These are phyloP conservation scores for Suillus fuscotomentosus DNA, from an alignment of 768 basidiomycete genomes.

Conservation along the genomic window DNA sequence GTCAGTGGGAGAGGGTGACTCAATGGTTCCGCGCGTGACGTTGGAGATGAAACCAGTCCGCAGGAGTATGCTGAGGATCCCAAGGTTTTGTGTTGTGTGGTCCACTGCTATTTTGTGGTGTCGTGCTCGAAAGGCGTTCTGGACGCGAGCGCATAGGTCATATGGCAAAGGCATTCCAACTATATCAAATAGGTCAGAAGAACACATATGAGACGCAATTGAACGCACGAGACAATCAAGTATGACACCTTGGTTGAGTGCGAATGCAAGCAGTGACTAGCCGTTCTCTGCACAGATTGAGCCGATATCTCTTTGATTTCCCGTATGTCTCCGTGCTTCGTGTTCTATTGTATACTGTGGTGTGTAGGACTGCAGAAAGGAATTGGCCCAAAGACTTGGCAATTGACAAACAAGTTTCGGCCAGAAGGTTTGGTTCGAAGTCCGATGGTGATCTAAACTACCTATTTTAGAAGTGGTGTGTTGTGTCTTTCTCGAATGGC, in stretches of 20 bases:
- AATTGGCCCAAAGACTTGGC: too few relatives aligned
- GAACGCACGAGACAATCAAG: not conserved
- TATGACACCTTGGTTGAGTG: not conserved
- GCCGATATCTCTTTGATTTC: too few relatives aligned
- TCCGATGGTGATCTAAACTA: too few relatives aligned
- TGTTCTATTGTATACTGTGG: too few relatives aligned
- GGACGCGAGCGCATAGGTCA: constrained; percentile 85
- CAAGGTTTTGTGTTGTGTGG: constrained; percentile 88
- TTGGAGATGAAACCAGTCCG: constrained; percentile 85
- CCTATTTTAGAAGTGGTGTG: too few relatives aligned
- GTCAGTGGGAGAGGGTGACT: constrained; percentile 57
- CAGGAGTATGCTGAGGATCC: constrained; percentile 89
- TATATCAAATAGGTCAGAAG: not conserved
- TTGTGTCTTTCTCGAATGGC: constrained; percentile 1
- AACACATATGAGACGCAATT: not conserved
- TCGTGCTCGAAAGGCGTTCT: constrained; percentile 90
- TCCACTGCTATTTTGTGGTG: constrained; percentile 74
- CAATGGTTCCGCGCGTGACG: constrained; percentile 75
- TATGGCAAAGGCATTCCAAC: constrained; percentile 59
- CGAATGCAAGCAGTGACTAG: not conserved
- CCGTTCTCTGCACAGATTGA: too few relatives aligned
- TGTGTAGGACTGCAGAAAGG: too few relatives aligned
- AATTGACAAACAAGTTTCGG: too few relatives aligned
- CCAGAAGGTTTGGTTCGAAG: too few relatives aligned
- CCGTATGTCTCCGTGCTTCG: too few relatives aligned